Evolutionary conservation across 495 filamentous ascomycete genomes (phyloP).

Genomic region (Thozetella sp.): DNA sequence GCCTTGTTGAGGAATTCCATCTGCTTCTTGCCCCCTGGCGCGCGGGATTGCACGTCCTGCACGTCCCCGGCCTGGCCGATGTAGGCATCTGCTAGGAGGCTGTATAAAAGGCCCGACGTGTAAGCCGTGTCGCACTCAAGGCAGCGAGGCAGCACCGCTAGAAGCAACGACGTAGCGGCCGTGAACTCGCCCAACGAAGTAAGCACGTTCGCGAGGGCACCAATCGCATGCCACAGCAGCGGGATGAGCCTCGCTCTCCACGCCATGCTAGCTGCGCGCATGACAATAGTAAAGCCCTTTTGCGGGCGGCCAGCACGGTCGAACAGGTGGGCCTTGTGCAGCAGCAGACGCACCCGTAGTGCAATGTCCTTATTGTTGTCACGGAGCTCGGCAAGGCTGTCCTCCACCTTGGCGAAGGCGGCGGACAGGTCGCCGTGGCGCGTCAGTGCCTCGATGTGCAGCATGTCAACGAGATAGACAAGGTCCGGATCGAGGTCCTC

Average conservation of each 20-base stretch:
- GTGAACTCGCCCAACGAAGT: constrained; percentile 75
- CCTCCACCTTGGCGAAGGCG: constrained; percentile 71
- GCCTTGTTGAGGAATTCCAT: constrained; percentile 67
- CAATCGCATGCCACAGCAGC: constrained; percentile 77
- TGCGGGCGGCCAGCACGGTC: constrained; percentile 71
- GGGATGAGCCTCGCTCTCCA: constrained; percentile 72
- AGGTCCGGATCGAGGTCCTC: constrained; percentile 68
- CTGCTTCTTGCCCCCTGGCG: constrained; percentile 21
- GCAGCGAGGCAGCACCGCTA: constrained; percentile 78
- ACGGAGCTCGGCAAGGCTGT: constrained; percentile 63
- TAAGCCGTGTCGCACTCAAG: constrained; percentile 72
- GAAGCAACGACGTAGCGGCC: constrained; percentile 66
- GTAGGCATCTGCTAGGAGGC: constrained; percentile 77
- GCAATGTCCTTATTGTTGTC: constrained; percentile 75
- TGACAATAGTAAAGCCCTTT: constrained; percentile 79
- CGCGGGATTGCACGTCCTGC: constrained; percentile 12
- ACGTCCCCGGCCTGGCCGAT: constrained; percentile 75
- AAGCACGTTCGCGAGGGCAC: constrained; percentile 68
- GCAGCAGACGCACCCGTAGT: constrained; percentile 73
- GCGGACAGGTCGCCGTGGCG: constrained; percentile 61
- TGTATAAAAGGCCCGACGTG: constrained; percentile 69
- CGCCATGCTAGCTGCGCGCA: constrained; percentile 79
- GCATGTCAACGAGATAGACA: constrained; percentile 65
- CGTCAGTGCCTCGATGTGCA: constrained; percentile 72
- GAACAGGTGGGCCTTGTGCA: constrained; percentile 75